These are phyloP conservation scores for Aspergillus bridgeri DNA, from an alignment of 495 filamentous ascomycete genomes.

Conservation along the genomic window DNA sequence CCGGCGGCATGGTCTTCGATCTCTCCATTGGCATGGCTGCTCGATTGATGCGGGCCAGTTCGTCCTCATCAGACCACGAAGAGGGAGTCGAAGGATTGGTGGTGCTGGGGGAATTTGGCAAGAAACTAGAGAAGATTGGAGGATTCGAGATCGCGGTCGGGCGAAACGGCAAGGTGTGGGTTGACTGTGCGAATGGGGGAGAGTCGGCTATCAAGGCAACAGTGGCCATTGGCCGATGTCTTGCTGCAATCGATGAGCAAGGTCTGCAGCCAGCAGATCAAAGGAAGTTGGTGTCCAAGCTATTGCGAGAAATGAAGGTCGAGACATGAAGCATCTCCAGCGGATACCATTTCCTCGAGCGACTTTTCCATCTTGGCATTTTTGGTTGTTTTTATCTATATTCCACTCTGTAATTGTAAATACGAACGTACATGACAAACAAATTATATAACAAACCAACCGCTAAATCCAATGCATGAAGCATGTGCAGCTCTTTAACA, in stretches of 20 bases:
- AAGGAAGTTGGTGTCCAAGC: conserved; percentile 70
- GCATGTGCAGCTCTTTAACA: not conserved
- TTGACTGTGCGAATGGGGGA: conserved; percentile 64
- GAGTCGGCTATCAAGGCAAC: conserved; percentile 55
- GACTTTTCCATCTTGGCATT: not conserved
- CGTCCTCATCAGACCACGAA: conserved; percentile 56
- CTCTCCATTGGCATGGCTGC: conserved; percentile 78
- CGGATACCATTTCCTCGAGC: not conserved
- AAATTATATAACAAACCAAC: not conserved
- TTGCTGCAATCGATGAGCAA: conserved; percentile 70
- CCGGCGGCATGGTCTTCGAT: conserved; percentile 82
- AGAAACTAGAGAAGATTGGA: conserved; percentile 57
- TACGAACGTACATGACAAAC: not conserved
- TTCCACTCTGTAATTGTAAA: not conserved
- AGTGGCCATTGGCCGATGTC: conserved; percentile 73
- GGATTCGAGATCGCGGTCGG: conserved; percentile 94
- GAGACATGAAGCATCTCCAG: conserved; percentile 19
- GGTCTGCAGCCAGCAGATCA: conserved; percentile 68
- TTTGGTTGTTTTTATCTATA: not conserved
- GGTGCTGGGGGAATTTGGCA: conserved; percentile 79
- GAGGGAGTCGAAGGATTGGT: conserved; percentile 61
- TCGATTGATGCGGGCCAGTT: conserved; percentile 55
- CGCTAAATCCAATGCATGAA: not conserved
- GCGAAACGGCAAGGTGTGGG: conserved; percentile 91
- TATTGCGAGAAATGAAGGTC: conserved; percentile 52